Conservation (phyloP, 371 early-diverging fungal genomes). For the Saksenaea oblongispora region DNA sequence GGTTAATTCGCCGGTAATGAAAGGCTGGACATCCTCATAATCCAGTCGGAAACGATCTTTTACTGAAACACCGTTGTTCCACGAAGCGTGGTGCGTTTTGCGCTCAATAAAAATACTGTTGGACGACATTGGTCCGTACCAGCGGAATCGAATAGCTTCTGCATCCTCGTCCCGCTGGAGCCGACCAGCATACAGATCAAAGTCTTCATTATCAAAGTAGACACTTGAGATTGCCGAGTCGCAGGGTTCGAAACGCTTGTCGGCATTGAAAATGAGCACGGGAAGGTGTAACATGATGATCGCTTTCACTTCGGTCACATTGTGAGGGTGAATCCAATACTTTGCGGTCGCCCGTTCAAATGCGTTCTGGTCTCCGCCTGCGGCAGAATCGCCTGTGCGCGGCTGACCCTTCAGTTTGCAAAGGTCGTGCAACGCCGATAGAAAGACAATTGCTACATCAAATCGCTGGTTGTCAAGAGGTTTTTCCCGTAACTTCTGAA, state of each 20-base stretch:
- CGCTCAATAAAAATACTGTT: constrained; percentile 90
- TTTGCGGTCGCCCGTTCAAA: constrained; percentile 91
- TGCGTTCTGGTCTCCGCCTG: constrained; percentile 29
- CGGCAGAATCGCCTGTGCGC: constrained; percentile 11
- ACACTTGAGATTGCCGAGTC: constrained; percentile 78
- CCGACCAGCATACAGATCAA: constrained; percentile 91
- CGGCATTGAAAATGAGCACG: constrained; percentile 77
- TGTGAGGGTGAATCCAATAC: constrained; percentile 99
- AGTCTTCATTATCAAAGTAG: constrained; percentile 93
- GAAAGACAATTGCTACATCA: constrained; percentile 24
- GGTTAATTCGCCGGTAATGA: constrained; percentile 49
- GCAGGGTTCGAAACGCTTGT: constrained; percentile 52
- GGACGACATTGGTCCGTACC: constrained; percentile 61
- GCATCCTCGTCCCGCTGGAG: constrained; percentile 92
- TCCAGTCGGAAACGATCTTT: constrained; percentile 94
- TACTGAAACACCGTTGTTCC: constrained; percentile 93
- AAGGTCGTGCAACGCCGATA: constrained; percentile 24
- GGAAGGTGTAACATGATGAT: constrained; percentile 91
- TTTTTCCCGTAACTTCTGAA: constrained; percentile 57
- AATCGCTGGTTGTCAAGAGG: constrained; percentile 33
- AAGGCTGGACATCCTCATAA: constrained; percentile 84
- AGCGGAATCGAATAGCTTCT: constrained; percentile 89
- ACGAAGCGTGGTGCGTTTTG: constrained; percentile 96
- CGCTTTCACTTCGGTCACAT: constrained; percentile 93
- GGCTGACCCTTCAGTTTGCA: constrained; percentile 21